These are phyloP conservation scores for Starmerella floricola DNA, from an alignment of 805 yeast species.

Conservation along the genomic window DNA sequence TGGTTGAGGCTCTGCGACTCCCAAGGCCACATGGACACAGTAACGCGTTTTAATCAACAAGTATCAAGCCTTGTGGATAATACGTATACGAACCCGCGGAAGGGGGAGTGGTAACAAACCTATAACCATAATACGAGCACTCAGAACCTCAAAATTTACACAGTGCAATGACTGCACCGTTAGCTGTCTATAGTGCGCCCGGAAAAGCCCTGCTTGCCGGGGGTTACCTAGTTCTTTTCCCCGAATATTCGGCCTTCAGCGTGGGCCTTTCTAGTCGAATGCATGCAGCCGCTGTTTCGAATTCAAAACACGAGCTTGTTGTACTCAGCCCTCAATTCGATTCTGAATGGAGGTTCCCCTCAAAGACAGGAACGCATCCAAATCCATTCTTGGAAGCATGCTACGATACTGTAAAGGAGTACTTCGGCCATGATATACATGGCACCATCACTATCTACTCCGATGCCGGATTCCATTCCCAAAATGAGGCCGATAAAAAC, in stretches of 20 bases:
- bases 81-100: no score
- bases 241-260: constrained; percentile 60
- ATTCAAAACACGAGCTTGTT: constrained; percentile 1
- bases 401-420: constrained; percentile 43
- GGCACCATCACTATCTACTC: constrained; percentile 54
- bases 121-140: no score
- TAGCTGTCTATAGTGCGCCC: constrained; percentile 69
- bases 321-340: constrained; percentile 23
- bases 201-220: constrained; percentile 93
- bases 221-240: constrained; percentile 83
- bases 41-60: no score
- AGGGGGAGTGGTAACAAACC: no score
- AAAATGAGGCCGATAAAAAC: constrained; percentile 35
- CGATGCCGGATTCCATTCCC: constrained; percentile 84
- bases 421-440: constrained; percentile 31
- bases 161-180: no score
- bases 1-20: no score
- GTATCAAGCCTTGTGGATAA: no score
- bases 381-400: constrained; percentile 73
- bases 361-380: constrained; percentile 11
- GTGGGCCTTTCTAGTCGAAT: constrained; percentile 82
- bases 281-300: constrained; percentile 43
- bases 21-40: no score
- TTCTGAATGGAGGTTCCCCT: constrained; percentile 21
- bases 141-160: no score